Evolutionary conservation across 2,329 filamentous ascomycete genomes (phyloP).

Genomic region (Plenodomus tracheiphilus): DNA sequence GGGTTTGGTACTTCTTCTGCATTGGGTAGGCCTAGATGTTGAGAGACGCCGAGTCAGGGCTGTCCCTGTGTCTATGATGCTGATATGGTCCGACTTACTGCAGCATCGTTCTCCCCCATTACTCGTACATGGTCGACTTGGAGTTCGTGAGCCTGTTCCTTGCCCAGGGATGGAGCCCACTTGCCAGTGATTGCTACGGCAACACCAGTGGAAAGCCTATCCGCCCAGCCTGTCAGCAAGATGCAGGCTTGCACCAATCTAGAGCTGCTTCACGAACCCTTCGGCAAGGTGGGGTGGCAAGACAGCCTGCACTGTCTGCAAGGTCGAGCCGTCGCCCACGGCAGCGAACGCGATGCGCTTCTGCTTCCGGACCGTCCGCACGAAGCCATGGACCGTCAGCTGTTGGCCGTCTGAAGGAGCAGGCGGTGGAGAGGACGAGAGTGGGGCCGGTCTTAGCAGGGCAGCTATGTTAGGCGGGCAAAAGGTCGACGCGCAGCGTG

Average conservation of each 20-base stretch:
- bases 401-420: constrained; percentile 40
- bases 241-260: background rate
- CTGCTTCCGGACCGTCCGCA: constrained; percentile 83
- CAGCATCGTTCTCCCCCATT: constrained; percentile 76
- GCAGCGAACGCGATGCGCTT: constrained; percentile 83
- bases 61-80: constrained; percentile 1
- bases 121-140: constrained; percentile 70
- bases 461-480: constrained; percentile 43
- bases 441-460: constrained; percentile 59
- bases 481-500: constrained; percentile 36
- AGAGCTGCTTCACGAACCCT: constrained; percentile 60
- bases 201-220: constrained; percentile 77
- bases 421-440: constrained; percentile 49
- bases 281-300: constrained; percentile 71
- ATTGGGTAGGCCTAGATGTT: constrained; percentile 76
- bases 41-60: constrained; percentile 21
- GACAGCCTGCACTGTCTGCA: constrained; percentile 78
- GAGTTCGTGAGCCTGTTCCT: constrained; percentile 77
- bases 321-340: constrained; percentile 83
- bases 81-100: constrained; percentile 58
- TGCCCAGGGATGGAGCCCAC: constrained; percentile 73
- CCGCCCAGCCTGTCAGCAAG: constrained; percentile 17
- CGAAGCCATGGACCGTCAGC: constrained; percentile 69
- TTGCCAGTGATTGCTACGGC: constrained; percentile 77
- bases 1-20: constrained; percentile 93